Conservation (phyloP, 805 yeast genomes). For the Hanseniaspora jakobsenii region DNA sequence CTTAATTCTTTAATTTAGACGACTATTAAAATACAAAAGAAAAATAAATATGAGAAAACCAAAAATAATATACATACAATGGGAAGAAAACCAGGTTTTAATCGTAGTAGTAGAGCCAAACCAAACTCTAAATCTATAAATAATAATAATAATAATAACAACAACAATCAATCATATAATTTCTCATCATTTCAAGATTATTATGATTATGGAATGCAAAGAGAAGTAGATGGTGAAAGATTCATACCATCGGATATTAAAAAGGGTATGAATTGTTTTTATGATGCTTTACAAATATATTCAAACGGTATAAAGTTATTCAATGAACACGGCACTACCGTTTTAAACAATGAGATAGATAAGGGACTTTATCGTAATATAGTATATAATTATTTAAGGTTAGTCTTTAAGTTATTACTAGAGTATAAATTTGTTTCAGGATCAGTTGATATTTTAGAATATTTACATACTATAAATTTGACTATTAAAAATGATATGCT, state of each 20-base stretch:
- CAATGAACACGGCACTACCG: conserved; percentile 7
- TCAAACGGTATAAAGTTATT: conserved; percentile 26
- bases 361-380: conserved; percentile 29
- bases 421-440: conserved; percentile 26
- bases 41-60: no score
- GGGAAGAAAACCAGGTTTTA: conserved; percentile 13
- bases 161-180: no score
- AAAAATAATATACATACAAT: background rate
- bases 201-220: conserved; percentile 25
- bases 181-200: conserved; percentile 24
- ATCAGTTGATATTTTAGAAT: conserved; percentile 24
- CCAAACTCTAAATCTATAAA: no score
- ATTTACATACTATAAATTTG: no score
- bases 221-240: conserved; percentile 30
- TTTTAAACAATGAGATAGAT: conserved; percentile 20
- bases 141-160: no score
- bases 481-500: conserved; percentile 22
- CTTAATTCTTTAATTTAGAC: no score
- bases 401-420: conserved; percentile 24
- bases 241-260: conserved; percentile 28
- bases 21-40: no score
- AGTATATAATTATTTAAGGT: conserved; percentile 25
- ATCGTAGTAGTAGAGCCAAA: background rate
- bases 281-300: conserved; percentile 23
- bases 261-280: conserved; percentile 23